Evolutionary conservation across 257 asterid species (phyloP).

Genomic region (Solanum clarkiae): DNA sequence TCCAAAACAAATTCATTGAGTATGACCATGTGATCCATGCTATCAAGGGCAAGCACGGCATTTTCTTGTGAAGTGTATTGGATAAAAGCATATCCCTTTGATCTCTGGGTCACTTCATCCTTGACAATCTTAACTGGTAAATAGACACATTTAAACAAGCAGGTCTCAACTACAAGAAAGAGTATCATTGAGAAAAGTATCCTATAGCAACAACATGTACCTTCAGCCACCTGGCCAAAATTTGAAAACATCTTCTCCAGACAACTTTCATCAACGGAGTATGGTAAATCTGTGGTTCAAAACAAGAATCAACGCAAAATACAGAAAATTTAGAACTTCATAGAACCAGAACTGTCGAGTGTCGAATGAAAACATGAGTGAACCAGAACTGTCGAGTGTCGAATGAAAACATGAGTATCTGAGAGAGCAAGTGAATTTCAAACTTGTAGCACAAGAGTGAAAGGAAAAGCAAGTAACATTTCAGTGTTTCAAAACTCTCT

Average conservation of each 20-base stretch:
- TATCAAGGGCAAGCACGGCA: no score
- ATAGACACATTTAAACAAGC: background rate
- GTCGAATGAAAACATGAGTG: background rate
- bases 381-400: no score
- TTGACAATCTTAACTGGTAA: no score
- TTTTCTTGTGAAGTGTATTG: no score
- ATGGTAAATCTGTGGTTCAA: slow-evolving; percentile 38
- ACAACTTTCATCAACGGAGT: slow-evolving; percentile 29
- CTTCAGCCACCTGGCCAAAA: slow-evolving; percentile 59
- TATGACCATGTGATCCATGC: no score
- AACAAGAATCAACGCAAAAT: background rate
- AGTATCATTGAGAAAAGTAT: background rate
- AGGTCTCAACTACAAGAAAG: background rate
- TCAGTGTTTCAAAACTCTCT: background rate
- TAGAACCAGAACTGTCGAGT: background rate
- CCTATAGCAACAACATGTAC: slow-evolving; percentile 4
- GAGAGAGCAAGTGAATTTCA: background rate
- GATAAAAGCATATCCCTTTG: no score
- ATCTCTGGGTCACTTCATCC: no score
- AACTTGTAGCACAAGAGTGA: background rate
- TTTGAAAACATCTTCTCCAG: slow-evolving; percentile 38
- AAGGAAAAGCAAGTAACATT: no score
- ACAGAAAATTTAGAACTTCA: background rate
- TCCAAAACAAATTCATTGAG: background rate
- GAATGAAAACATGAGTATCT: background rate